These are phyloP conservation scores for Phlebiopsis flavidoalba DNA, from an alignment of 768 basidiomycete species.

Conservation along the genomic window DNA sequence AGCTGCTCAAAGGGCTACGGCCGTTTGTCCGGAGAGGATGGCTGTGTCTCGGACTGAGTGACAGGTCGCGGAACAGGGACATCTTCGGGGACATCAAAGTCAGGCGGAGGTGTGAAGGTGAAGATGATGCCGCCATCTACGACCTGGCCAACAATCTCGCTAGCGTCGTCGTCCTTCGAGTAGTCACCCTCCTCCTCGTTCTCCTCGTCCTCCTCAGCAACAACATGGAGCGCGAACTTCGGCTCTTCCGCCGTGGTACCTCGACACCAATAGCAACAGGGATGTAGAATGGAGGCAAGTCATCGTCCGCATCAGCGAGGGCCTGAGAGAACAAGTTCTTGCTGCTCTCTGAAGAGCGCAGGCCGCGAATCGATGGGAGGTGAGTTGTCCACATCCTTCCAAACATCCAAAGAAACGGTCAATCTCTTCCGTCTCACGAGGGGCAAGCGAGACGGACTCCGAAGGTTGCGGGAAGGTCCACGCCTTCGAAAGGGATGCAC, in stretches of 20 bases:
- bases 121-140: constrained; percentile 68
- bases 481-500: constrained; percentile 51
- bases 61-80: constrained; percentile 14
- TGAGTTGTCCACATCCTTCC: constrained; percentile 45
- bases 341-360: constrained; percentile 45
- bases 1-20: background rate
- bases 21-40: background rate
- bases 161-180: constrained; percentile 30
- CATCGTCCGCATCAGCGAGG: constrained; percentile 46
- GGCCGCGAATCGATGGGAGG: constrained; percentile 36
- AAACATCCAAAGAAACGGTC: constrained; percentile 77
- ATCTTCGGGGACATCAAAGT: constrained; percentile 16
- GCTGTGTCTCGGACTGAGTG: constrained; percentile 5
- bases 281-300: constrained; percentile 43
- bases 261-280: constrained; percentile 40
- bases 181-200: constrained; percentile 23
- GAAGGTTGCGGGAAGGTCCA: constrained; percentile 52
- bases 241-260: constrained; percentile 30
- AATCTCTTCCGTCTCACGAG: constrained; percentile 40
- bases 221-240: constrained; percentile 30
- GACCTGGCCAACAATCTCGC: constrained; percentile 50
- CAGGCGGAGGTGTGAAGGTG: constrained; percentile 59
- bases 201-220: constrained; percentile 38
- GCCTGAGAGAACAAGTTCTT: constrained; percentile 56
- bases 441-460: constrained; percentile 10